Base-by-base conservation (phyloP, 2,329 filamentous ascomycete genomes). In the Verticillium tricorpus region DNA sequence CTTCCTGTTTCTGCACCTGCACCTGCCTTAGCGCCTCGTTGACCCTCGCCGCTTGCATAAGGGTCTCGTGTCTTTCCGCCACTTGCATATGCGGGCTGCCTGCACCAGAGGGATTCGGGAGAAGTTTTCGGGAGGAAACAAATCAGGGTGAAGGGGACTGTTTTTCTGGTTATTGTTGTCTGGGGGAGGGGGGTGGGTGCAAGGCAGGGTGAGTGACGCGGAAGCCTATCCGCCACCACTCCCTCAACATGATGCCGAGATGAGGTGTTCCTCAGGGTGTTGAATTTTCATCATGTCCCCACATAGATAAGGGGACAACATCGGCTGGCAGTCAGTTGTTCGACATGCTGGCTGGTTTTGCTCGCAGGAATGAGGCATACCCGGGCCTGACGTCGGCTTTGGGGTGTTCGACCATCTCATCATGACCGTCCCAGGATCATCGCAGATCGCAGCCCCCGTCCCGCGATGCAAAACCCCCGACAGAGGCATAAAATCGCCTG, bases 11-110 rank as follows among this genome's bases (percentile, higher is more conserved):
- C 34, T 35, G 34, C 19, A 22, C 7, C 19, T 25, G 45, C 45
- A 52, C 45, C 45, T 52, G 45, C 45, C 45, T 52, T 52, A 52
- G 45, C n/a, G 45, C n/a, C 45, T 22, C 22, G 6, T 52, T 11
- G 11, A 52, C 11, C 45, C 45, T 52, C 45, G 45, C 11, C 45
- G 45, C 45, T 25, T 58, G 57, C 57, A 58, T 58, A 58, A 40
- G 57, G 57, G 57, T 58, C 57, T 58, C 57, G 57, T 58, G 57
- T 52, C 45, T 52, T 52, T 25, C 45, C 45, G 45, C 45, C 45
- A 52, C 45, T 22, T 52, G 45, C 45, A 52, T 52, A 52, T 52
- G 45, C 45, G 12, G 45, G n/a, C 45, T 14, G 45, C 45, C 45
- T 35, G 34, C 34, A 35, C 34, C 14, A 14, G 14, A 14, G 34